Base-by-base conservation (phyloP, 208 protist genomes). In the Trypanosoma lewisi region DNA sequence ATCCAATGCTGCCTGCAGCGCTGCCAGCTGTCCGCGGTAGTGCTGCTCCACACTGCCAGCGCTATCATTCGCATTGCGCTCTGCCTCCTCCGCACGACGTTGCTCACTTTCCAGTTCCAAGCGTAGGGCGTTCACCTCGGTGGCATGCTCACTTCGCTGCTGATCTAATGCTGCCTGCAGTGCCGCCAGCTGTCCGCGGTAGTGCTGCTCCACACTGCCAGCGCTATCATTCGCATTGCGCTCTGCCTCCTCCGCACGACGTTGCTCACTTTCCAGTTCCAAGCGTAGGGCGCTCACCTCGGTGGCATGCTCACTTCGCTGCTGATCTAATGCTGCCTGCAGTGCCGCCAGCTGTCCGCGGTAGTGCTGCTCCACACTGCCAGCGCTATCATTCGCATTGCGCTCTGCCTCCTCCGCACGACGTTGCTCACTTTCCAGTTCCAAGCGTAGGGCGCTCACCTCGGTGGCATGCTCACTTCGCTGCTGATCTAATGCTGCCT, bases 301-400 rank as follows among this genome's bases (percentile, higher is more conserved):
- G 21, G n/a, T 41, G 70, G 45, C 37, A 28, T 70, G 34, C 12
- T 28, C 19, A 6, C 7, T 52, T 4, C 19, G 17, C 41, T 70
- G 34, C 23, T 64, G 28, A 82, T 55, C 56, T 17, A 60, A 23
- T 1, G 44, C 56, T 2, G 55, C 27, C 16, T 52, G 44, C 33
- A 67, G 37, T n/a, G 33, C 30, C 2, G 45, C 21, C n/a, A 70
- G 37, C 34, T 56, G 55, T 56, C 69, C 51, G 34, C 47, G 37
- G 45, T 69, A 55, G 16, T 47, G 57, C 58, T 75, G 39, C 66
- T 73, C 66, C 21, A 23, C 42, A 27, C 33, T 67, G 6, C 37
- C 34, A 8, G 28, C 61, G 4, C 36, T 67, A 45, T 44, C 68
- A 14, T 62, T 34, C 0, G 65, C 69, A 19, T 25, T 27, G n/a